A percentile compares a stretch with the other conserved stretches of the same genome.
Evolutionary conservation across 2,329 filamentous ascomycete species (phyloP).

Genomic region (Cladosporium sp.): DNA sequence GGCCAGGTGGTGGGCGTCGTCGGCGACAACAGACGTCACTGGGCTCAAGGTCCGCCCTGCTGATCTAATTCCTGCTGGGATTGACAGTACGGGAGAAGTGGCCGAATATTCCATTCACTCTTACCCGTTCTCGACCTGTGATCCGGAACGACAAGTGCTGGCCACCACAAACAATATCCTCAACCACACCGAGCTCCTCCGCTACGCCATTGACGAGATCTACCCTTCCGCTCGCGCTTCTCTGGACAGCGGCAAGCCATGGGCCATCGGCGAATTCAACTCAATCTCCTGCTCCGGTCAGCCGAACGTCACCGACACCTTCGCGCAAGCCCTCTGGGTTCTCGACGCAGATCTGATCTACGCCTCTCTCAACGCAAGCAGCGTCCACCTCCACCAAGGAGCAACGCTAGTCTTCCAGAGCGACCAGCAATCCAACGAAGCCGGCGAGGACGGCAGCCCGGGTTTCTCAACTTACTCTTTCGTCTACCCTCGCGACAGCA

Average conservation of each 20-base stretch:
- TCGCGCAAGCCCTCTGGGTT: slow-evolving; percentile 39
- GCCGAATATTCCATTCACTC: slow-evolving; percentile 28
- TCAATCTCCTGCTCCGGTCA: slow-evolving; percentile 38
- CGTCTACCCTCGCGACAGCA: slow-evolving; percentile 24
- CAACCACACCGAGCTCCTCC: slow-evolving; percentile 25
- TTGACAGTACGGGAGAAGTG: slow-evolving; percentile 23
- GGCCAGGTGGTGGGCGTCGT: slow-evolving; percentile 26
- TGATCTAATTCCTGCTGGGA: slow-evolving; percentile 27
- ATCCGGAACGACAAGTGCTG: slow-evolving; percentile 21
- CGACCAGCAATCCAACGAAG: slow-evolving; percentile 24
- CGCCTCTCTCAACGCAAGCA: slow-evolving; percentile 35
- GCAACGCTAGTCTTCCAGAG: slow-evolving; percentile 29
- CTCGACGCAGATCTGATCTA: slow-evolving; percentile 36
- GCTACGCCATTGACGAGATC: slow-evolving; percentile 27
- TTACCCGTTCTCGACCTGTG: slow-evolving; percentile 29
- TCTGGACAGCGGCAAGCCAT: slow-evolving; percentile 22
- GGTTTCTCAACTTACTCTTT: slow-evolving; percentile 28
- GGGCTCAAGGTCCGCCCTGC: slow-evolving; percentile 25
- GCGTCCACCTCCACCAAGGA: slow-evolving; percentile 34
- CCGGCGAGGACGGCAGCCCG: slow-evolving; percentile 24
- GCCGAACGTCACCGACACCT: slow-evolving; percentile 38
- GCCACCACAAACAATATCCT: slow-evolving; percentile 27
- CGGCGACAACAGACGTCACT: slow-evolving; percentile 27
- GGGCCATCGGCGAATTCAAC: slow-evolving; percentile 39
- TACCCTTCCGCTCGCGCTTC: slow-evolving; percentile 26